Base-by-base conservation (phyloP, 331 rosid genomes). In the Spiraea crenata region DNA sequence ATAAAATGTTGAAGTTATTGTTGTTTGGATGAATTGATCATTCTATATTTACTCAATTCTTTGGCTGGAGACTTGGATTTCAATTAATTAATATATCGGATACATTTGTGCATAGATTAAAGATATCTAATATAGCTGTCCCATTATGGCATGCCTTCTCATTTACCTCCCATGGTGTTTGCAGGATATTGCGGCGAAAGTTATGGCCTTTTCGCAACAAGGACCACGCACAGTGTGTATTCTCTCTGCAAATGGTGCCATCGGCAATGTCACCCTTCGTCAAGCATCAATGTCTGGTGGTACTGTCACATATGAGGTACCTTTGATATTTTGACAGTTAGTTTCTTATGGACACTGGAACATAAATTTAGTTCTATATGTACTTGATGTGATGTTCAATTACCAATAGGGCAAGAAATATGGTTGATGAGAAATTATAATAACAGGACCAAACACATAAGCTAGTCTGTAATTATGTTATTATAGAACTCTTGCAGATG, bases 231-330 rank as follows among this genome's bases (percentile, higher is more conserved):
- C 89, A 2, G 82, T 89, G 57, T 83, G 83, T 75, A 85, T 89
- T 79, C 85, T 95, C 65, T 83, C 97, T 71, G 97, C 96, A n/a
- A 69, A 72, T 61, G 99, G 99, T 72, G 82, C 87, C 7, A 17
- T 87, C 56, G 20, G 90, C 69, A 86, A 74, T 79, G 97, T 82
- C 49, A 71, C 89, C 60, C 83, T 95, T 73, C 72, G 85, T 16
- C 95, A 86, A 56, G 65, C 85, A 1, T 70, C 85, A 15, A 44
- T 51, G 57, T 66, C 83, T 31, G 89, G 89, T 74, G 84, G 86
- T 10, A 74, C 77, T 51, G 81, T 83, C 39, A 65, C 85, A 9
- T 86, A 83, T 56, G 93, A 87, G 97, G 99, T 95, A 81, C 42
- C 39, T 69, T 57, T 72, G 14, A 49, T 60, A 17, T 77, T 69